Conservation (phyloP, 2,329 filamentous ascomycete species). For the Neofusicoccum sp. region DNA sequence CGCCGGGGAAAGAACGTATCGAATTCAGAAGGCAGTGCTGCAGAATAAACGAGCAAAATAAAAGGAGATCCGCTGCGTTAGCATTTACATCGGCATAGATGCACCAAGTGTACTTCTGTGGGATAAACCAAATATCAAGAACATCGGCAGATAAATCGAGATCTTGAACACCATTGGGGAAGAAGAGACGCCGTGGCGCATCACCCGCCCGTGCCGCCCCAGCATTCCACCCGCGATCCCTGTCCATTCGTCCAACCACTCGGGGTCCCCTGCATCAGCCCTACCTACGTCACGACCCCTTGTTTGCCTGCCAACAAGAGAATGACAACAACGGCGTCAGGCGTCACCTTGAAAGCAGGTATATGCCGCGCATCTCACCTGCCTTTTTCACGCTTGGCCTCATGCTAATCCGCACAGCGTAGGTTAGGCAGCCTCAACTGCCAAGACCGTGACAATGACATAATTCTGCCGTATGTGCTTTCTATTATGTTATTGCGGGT, state of each 20-base stretch:
- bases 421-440: background rate
- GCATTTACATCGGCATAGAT: too few relatives aligned
- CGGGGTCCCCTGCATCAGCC: background rate
- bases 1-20: too few relatives aligned
- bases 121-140: too few relatives aligned
- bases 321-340: background rate
- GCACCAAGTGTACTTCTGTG: too few relatives aligned
- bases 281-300: background rate
- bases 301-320: background rate
- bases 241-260: background rate
- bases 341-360: background rate
- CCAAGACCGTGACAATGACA: slow-evolving; percentile 6
- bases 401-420: background rate
- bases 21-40: too few relatives aligned
- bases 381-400: background rate
- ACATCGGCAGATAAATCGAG: too few relatives aligned
- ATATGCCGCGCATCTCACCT: background rate
- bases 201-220: background rate
- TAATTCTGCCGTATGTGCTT: slow-evolving; percentile 13
- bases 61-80: too few relatives aligned
- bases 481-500: background rate
- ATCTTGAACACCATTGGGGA: too few relatives aligned
- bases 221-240: background rate
- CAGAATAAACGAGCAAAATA: too few relatives aligned
- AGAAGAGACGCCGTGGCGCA: background rate